Evolutionary conservation across 1,284 basidiomycete genomes (phyloP).

Genomic region (Sphaerobolus stellatus): DNA sequence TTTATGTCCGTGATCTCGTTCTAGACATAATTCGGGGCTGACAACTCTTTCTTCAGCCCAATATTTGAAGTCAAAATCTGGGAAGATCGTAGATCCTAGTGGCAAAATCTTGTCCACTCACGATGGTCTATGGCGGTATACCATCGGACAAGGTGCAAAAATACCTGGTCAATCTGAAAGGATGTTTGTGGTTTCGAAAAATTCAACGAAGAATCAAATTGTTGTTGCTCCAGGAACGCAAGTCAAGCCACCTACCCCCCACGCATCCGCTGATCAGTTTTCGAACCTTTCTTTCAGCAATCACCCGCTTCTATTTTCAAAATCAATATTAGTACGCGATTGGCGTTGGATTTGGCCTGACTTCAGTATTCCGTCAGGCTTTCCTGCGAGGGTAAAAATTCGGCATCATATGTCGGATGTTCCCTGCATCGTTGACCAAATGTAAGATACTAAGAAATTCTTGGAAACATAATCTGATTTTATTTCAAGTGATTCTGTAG

Average conservation of each 20-base stretch:
- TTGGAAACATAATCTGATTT: not conserved
- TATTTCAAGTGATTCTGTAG: conserved; percentile 10
- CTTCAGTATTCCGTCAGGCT: conserved; percentile 43
- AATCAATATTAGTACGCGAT: conserved; percentile 43
- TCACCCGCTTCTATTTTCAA: conserved; percentile 63
- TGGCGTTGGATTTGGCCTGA: conserved; percentile 79
- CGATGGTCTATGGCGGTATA: conserved; percentile 82
- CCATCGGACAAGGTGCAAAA: conserved; percentile 79
- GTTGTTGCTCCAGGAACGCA: conserved; percentile 76
- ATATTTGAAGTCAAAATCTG: conserved; percentile 71
- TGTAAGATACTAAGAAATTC: conserved; percentile 30
- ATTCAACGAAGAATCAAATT: conserved; percentile 58
- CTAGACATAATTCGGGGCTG: conserved; percentile 4
- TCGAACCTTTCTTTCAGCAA: conserved; percentile 41
- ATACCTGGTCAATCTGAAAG: conserved; percentile 61
- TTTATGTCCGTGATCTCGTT: conserved; percentile 49
- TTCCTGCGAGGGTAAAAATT: conserved; percentile 60
- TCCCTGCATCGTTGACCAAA: conserved; percentile 42
- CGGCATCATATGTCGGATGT: conserved; percentile 68
- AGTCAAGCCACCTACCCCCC: conserved; percentile 28
- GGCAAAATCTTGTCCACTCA: conserved; percentile 65
- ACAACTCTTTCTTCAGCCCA: conserved; percentile 49
- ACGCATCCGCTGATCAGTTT: not conserved
- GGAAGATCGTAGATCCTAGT: conserved; percentile 64
- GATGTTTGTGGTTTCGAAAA: conserved; percentile 80